Evolutionary conservation across 176 grass and related monocot species (phyloP), one percentile per base, ranked within the genome.

Genomic region (Carex myosuroides): DNA sequence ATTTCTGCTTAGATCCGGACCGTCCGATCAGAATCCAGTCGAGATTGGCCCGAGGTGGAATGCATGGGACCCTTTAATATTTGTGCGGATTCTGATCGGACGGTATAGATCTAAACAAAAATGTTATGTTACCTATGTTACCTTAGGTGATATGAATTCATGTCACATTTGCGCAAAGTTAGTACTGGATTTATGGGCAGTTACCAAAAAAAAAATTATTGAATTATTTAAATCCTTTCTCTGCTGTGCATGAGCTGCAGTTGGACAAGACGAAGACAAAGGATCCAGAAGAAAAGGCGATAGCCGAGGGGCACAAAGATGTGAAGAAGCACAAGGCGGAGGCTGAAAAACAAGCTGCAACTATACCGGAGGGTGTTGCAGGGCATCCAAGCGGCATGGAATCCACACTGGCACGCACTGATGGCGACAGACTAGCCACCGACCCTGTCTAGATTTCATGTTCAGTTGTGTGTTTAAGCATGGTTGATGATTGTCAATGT

Each of bases 291-390:
- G 32, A 70, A 65, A 89, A 89, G 88, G 29, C 17, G 13, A n/a
- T 30, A 54, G 77, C 84, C 35, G 88, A 86, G 67, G 67, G 82
- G 65, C 57, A 64, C 35, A 82, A 86, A 69, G 55, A 6, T 68
- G 68, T 21, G 13, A 83, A 22, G 46, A 62, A 17, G 6, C 70
- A n/a, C 0, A 50, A 77, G 21, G 14, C 71, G 0, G 6, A 63
- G 21, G 14, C 80, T 0, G 3, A 63, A 22, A 86, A 89, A 79
- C 66, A 56, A 20, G 37, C 57, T 54, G 26, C 53, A 32, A 85
- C 59, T 24, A 37, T 39, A 30, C 61, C 50, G 5, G 29, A 88
- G 22, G 48, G 63, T 21, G 46, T 74, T 1, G 81, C 30, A 8
- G 37, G 12, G 18, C 64, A 68, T 68, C 64, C 64, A 33, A 39